phyloP scores from a whole-genome alignment of 2,329 filamentous ascomycete species.

The Aureobasidium subglaciale region DNA sequence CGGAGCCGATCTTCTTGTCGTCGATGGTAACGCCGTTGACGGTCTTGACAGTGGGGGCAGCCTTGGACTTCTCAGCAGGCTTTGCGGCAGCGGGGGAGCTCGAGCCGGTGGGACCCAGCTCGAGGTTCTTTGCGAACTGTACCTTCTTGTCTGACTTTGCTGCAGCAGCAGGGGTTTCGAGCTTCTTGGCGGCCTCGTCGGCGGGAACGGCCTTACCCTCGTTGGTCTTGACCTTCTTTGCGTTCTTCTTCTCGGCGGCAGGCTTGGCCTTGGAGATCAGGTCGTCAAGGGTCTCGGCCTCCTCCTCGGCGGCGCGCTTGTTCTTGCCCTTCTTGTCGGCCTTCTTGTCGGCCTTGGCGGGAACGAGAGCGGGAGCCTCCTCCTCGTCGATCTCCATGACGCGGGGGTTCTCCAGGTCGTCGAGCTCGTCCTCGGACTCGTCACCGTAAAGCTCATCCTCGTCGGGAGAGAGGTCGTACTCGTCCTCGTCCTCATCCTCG shows the following conservation, averaged over 20 bases:
- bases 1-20: slow-evolving; percentile 86
- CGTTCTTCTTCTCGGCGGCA: slow-evolving; percentile 74
- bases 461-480: slow-evolving; percentile 72
- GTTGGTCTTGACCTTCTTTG: slow-evolving; percentile 99
- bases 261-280: slow-evolving; percentile 69
- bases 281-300: slow-evolving; percentile 62
- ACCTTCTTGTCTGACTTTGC: slow-evolving; percentile 83
- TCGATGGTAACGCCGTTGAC: slow-evolving; percentile 88
- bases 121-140: slow-evolving; percentile 97
- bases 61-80: slow-evolving; percentile 38
- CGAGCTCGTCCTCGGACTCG: slow-evolving; percentile 46
- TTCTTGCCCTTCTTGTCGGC: slow-evolving; percentile 66
- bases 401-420: slow-evolving; percentile 67
- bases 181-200: slow-evolving; percentile 49
- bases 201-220: slow-evolving; percentile 72
- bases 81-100: slow-evolving; percentile 37
- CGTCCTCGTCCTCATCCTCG: slow-evolving; percentile 50
- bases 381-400: slow-evolving; percentile 80
- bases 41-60: slow-evolving; percentile 61
- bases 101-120: slow-evolving; percentile 84
- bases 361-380: slow-evolving; percentile 51
- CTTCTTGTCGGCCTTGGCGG: slow-evolving; percentile 35
- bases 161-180: slow-evolving; percentile 41
- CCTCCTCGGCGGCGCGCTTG: slow-evolving; percentile 79
- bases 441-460: slow-evolving; percentile 62